Conservation (phyloP, 169 alveolate genomes). For the Plasmodium ovale region DNA sequence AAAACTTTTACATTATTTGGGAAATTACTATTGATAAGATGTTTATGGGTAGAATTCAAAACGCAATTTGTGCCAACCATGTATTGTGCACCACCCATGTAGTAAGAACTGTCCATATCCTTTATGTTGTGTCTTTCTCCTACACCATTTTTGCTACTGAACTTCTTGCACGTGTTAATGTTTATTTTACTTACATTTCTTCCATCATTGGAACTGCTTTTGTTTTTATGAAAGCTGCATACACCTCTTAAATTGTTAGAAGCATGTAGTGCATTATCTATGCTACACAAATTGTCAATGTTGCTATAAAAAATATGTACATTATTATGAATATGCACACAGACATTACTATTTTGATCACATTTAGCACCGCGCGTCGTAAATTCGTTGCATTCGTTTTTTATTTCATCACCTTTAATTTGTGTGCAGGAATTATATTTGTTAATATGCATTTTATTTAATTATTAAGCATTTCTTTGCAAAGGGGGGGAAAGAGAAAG, state of each 20-base stretch:
- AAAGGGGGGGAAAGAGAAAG: constrained; percentile 6
- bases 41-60: neutral
- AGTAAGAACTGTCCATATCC: neutral
- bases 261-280: constrained; percentile 5
- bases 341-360: constrained; percentile 15
- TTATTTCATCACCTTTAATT: constrained; percentile 11
- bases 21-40: constrained; percentile 5
- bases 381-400: constrained; percentile 13
- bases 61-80: neutral
- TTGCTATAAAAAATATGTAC: constrained; percentile 10
- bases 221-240: neutral
- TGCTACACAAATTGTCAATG: constrained; percentile 3
- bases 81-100: neutral
- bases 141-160: neutral
- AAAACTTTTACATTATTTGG: constrained; percentile 7
- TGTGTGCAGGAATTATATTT: constrained; percentile 16
- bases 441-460: constrained; percentile 35
- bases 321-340: constrained; percentile 41
- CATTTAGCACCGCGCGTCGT: neutral
- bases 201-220: neutral
- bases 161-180: constrained; percentile 1
- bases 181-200: neutral
- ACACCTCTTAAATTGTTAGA: constrained; percentile 1
- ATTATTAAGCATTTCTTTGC: constrained; percentile 25
- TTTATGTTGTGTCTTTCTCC: neutral